Base-by-base conservation (phyloP, 1,284 basidiomycete genomes). In the Ceraceosorus bombacis region DNA sequence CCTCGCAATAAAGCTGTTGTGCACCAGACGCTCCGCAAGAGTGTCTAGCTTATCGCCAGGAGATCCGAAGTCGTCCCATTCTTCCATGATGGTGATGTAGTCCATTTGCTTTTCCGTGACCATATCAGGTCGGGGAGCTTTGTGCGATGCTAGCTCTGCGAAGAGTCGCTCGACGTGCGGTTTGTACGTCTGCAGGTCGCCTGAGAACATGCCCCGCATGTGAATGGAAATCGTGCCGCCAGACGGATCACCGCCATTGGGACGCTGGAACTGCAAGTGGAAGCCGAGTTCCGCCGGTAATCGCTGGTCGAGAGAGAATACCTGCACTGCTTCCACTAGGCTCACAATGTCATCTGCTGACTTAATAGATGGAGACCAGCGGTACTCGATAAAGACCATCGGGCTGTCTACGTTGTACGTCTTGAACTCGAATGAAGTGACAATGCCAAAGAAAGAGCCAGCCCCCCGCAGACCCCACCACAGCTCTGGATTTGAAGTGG, bases 371-470 rank as follows among this genome's bases (percentile, higher is more conserved):
- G 61, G 62, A 0, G 58, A 56, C 72, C 72, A 74, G 12, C 57
- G 57, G 53, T 65, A 68, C 17, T 70, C 63, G 55, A 73, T 60
- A 15, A 64, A 74, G 15, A 59, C 54, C 48, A 57, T 53, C 9
- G 64, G 68, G 6, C 49, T 10, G 37, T 52, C 52, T 1, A 65
- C 71, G 73, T 80, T 60, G 65, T 69, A 54, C 2, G 69, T 64
- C 9, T 51, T 54, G 50, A 76, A 74, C 27, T 61, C 57, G 48
- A 74, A 62, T 27, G 68, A 60, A 13, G 78, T 78, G 43, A 78
- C 68, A 60, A 79, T 71, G 54, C 69, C 78, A 56, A 73, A 78
- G 53, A 69, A 72, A n/a, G 71, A 64, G 3, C 76, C 78, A 39
- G 73, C 70, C 5, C 78, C 78, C 53, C 70, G 60, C 17, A 79